Evolutionary conservation across 1,284 basidiomycete genomes (phyloP), one percentile per base, ranked within the genome.

Genomic region (Hymenochaete sp.): DNA sequence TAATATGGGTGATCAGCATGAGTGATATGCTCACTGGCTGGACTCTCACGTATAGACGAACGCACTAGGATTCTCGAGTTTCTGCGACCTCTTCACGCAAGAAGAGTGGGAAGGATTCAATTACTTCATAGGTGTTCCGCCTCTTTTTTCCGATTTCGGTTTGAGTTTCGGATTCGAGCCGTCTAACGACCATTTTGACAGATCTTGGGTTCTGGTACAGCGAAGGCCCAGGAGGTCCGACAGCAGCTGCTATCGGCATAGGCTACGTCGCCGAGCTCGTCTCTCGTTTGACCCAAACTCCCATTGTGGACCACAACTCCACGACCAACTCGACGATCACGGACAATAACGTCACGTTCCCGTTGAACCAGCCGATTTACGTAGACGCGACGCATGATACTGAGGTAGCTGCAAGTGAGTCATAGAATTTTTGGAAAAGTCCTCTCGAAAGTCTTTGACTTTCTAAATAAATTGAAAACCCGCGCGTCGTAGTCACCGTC

Each of bases 251-350:
- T 1, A 82, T 86, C 59, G 84, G 83, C 36, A 81, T 89, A 5
- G 88, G 88, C 4, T 92, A 82, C 59, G 66, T 87, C 55, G 89
- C 89, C 58, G 89, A 92, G 60, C 75, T 93, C 27, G 64, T 92
- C n/a, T 83, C 87, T 0, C 76, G 89, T 11, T 69, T 92, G 22
- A 83, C 78, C 0, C 68, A 70, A 11, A 60, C 62, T 11, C 70
- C 74, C 0, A 79, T 85, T 3, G 58, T 58, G 21, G 86, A 90
- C 60, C 57, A 67, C 44, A 91, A 88, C 0, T 33, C 48, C 77
- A 81, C 82, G 54, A 86, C 82, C 4, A 92, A 92, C 61, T 60
- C 62, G 13, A 93, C 89, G 1, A 71, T 93, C 25, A 79, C 85
- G 55, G 54, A 63, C 2, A 69, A 73, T 9, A 75, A 77, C 0